Conservation (phyloP, 1,284 basidiomycete species). For the Apiotrichum siamense region DNA sequence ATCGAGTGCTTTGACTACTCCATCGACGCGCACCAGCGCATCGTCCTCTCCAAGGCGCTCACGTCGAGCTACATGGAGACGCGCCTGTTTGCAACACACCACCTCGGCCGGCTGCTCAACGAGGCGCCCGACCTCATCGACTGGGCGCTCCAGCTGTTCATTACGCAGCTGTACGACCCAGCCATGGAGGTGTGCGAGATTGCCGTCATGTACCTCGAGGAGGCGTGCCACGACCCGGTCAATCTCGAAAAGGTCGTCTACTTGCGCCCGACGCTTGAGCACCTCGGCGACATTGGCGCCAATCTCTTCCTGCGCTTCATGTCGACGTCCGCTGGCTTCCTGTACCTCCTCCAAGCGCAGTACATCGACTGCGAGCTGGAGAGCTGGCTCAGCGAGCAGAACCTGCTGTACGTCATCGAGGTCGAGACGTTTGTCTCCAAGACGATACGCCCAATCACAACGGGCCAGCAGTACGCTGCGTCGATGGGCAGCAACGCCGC, state of each 20-base stretch:
- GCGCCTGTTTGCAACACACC: slow-evolving; percentile 79
- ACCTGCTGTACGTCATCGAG: slow-evolving; percentile 46
- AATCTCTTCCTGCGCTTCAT: slow-evolving; percentile 85
- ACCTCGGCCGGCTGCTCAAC: slow-evolving; percentile 65
- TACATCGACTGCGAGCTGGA: slow-evolving; percentile 95
- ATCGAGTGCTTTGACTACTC: slow-evolving; percentile 88
- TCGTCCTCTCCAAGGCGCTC: slow-evolving; percentile 85
- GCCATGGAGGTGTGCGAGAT: slow-evolving; percentile 80
- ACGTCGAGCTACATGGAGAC: slow-evolving; percentile 87
- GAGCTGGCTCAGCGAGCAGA: slow-evolving; percentile 70
- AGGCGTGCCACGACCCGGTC: slow-evolving; percentile 76
- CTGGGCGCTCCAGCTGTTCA: slow-evolving; percentile 80
- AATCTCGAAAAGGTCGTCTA: slow-evolving; percentile 85
- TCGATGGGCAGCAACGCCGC: no score
- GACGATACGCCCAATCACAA: slow-evolving; percentile 38
- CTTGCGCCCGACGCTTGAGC: slow-evolving; percentile 89
- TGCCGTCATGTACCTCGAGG: slow-evolving; percentile 81
- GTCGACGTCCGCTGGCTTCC: slow-evolving; percentile 87
- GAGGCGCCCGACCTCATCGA: slow-evolving; percentile 56
- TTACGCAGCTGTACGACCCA: slow-evolving; percentile 94
- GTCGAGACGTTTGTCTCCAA: slow-evolving; percentile 45
- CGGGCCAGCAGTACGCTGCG: no score
- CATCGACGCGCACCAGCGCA: slow-evolving; percentile 82
- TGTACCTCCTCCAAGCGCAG: slow-evolving; percentile 80
- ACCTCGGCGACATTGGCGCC: slow-evolving; percentile 87